phyloP scores from a whole-genome alignment of 176 grass and related monocot genomes.

The Olyra latifolia region DNA sequence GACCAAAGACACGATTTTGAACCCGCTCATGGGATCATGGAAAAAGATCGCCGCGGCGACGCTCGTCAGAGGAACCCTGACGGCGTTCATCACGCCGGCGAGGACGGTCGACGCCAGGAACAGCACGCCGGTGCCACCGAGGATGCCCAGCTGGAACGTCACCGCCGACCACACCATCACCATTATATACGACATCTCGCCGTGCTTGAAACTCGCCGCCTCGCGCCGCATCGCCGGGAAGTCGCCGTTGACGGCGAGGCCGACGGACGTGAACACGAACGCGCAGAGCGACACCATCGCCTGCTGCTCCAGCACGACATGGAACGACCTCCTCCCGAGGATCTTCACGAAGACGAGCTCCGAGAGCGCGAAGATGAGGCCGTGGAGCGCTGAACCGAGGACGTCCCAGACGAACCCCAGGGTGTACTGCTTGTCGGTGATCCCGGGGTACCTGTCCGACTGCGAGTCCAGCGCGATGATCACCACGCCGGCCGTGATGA shows the following conservation, averaged over 20 bases:
- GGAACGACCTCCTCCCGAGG: conserved; percentile 66
- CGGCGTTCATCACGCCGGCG: conserved; percentile 84
- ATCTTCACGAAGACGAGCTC: conserved; percentile 67
- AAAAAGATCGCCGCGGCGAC: conserved; percentile 81
- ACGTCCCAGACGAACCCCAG: conserved; percentile 69
- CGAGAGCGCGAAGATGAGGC: conserved; percentile 91
- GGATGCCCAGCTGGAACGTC: conserved; percentile 79
- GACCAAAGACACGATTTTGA: conserved; percentile 83
- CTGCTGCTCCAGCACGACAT: conserved; percentile 95
- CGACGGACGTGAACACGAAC: conserved; percentile 73
- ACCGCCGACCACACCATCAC: conserved; percentile 71
- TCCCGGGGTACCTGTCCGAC: conserved; percentile 62
- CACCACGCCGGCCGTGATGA: conserved; percentile 65
- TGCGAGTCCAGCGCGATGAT: conserved; percentile 76
- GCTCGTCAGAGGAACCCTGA: conserved; percentile 81
- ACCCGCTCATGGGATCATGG: conserved; percentile 87
- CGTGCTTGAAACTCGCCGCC: conserved; percentile 48
- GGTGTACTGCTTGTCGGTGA: conserved; percentile 62
- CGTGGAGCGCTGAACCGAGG: conserved; percentile 78
- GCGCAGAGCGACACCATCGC: conserved; percentile 69
- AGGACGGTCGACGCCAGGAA: conserved; percentile 89
- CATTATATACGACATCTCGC: conserved; percentile 46
- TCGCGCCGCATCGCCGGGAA: conserved; percentile 65
- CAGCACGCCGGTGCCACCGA: conserved; percentile 72
- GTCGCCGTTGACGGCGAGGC: conserved; percentile 46